phyloP scores from a whole-genome alignment of 129 eudicot genomes.

The Heracleum sosnowskyi region DNA sequence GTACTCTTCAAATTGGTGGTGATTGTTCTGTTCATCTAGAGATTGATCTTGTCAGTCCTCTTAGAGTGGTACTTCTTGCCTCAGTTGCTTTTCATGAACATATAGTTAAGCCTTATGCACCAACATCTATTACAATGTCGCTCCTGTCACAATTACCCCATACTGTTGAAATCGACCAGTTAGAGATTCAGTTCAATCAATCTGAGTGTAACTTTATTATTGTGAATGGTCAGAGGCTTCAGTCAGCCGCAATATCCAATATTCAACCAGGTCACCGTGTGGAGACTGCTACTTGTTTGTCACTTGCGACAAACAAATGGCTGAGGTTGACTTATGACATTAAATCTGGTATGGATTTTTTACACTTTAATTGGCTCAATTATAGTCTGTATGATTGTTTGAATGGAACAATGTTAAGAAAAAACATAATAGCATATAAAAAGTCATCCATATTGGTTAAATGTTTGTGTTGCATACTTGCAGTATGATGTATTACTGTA shows the following conservation, averaged over 20 bases:
- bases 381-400: neutral
- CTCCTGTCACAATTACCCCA: constrained; percentile 78
- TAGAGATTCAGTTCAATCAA: constrained; percentile 90
- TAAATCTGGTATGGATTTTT: constrained; percentile 53
- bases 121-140: constrained; percentile 57
- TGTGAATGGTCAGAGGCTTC: constrained; percentile 57
- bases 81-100: constrained; percentile 96
- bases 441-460: neutral
- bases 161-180: constrained; percentile 72
- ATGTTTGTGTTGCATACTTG: neutral
- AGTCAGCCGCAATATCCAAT: constrained; percentile 41
- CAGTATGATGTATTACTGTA: neutral
- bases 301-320: constrained; percentile 76
- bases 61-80: constrained; percentile 76
- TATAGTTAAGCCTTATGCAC: constrained; percentile 66
- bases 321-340: constrained; percentile 74
- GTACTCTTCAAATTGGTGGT: constrained; percentile 36
- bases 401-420: neutral
- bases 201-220: constrained; percentile 82
- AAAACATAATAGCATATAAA: neutral
- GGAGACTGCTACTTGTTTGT: constrained; percentile 62
- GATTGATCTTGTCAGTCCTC: constrained; percentile 94
- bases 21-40: constrained; percentile 76
- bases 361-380: neutral
- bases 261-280: constrained; percentile 67